Evolutionary conservation across 805 yeast genomes (phyloP).

Genomic region (Blastobotrys parvus): DNA sequence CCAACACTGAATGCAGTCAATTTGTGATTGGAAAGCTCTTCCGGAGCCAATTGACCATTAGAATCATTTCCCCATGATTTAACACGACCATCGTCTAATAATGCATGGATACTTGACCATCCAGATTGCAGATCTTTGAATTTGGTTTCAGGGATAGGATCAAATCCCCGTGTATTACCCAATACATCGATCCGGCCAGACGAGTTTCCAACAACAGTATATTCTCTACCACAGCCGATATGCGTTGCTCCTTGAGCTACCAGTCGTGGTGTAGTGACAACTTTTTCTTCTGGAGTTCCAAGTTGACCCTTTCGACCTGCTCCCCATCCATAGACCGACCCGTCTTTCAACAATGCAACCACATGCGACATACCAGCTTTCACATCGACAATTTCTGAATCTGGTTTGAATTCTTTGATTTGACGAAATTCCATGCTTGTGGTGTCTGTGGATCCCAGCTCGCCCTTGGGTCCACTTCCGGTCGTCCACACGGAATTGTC

Average conservation of each 20-base stretch:
- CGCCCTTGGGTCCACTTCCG: constrained; percentile 69
- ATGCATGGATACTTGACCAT: constrained; percentile 74
- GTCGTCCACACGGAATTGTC: constrained; percentile 37
- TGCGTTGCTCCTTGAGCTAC: constrained; percentile 6
- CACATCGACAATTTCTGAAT: constrained; percentile 13
- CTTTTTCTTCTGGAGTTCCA: constrained; percentile 19
- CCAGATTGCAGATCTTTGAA: constrained; percentile 37
- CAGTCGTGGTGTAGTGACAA: constrained; percentile 2
- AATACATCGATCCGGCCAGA: constrained; percentile 18
- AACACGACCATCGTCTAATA: constrained; percentile 22
- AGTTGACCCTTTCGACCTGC: constrained; percentile 53
- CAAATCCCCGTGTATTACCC: constrained; percentile 36
- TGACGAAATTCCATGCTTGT: constrained; percentile 4
- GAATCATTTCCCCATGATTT: constrained; percentile 64
- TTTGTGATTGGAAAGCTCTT: constrained; percentile 1
- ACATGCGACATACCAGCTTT: constrained; percentile 28
- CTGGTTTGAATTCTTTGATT: constrained; percentile 11
- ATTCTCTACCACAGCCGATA: constrained; percentile 50
- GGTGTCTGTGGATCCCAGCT: constrained; percentile 48
- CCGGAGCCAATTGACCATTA: constrained; percentile 54
- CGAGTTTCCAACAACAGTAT: constrained; percentile 33
- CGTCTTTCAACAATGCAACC: constrained; percentile 28
- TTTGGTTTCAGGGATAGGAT: too few relatives aligned
- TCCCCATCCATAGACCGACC: constrained; percentile 59
- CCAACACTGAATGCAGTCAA: constrained; percentile 43